Base-by-base conservation (phyloP, 768 basidiomycete genomes). In the Mycena galericulata region DNA sequence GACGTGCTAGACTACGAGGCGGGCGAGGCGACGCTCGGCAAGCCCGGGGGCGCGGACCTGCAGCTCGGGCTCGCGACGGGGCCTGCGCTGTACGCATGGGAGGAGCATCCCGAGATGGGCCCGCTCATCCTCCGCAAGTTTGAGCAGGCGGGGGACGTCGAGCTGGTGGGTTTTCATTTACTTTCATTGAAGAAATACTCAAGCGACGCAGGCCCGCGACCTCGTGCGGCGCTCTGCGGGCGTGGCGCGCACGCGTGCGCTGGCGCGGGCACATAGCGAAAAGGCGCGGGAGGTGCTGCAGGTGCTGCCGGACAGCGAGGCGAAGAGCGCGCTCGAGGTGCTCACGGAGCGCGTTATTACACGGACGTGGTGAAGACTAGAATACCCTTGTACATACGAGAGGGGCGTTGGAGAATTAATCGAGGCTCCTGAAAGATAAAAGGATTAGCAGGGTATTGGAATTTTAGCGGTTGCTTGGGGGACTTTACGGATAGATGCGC, bases 1-100 rank as follows among this genome's bases (percentile, higher is more conserved):
- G 98, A 99, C 76, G 88, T 96, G 38, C 83, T 99, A 4, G 98
- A 99, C 81, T 99, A 95, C 76, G 93, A 96, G 54, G 89, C 92
- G 0, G 91, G 91, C 14, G 86, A 89, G 7, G 79, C 83, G 0
- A 82, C 91, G 0, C 88, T 99, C 15, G 97, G 97, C 38, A 99
- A 99, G 82, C 98, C 98, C 0, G 90, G 91, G 0, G 94, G 93
- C 20, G 92, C 95, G 2, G 95, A 96, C 77, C 84, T 96, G 18
- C 88, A 90, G 61, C 81, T 96, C 0, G 94, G 95, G 0, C 85
- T 96, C 47, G 94, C 98, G 6, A 99, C 98, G 0, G 97, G 95
- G 3, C 98, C 97, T 0, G 94, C 96, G 0, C 80, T 99, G 15
- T 99, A 92, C 76, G 98, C 98, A 36, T 97, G 96, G 88, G 96